Base-by-base conservation (phyloP, 1,139 yeast species). In the Williopsis jadinii region DNA sequence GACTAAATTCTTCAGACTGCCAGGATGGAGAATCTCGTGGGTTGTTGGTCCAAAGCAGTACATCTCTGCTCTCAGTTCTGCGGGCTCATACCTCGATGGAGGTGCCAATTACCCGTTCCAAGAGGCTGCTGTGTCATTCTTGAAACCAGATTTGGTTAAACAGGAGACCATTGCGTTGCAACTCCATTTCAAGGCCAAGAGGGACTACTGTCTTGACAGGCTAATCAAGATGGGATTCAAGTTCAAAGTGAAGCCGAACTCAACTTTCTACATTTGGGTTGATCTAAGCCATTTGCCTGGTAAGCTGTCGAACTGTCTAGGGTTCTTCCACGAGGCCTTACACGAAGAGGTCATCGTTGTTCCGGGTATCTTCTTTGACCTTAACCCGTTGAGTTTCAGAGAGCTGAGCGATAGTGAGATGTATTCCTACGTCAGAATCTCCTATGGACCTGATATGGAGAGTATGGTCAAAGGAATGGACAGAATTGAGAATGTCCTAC, bases 11-110 rank as follows among this genome's bases (percentile, higher is more conserved):
- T 78, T 78, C 61, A 67, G 85, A 49, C 66, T 78, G 41, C 84
- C 85, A 3, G 85, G 85, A 2, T 78, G 84, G 84, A 69, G 85
- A 61, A 75, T 75, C 13, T 77, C 84, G 53, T 78, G 85, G 85
- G 67, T 78, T 44, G 63, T 78, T 45, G 85, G 85, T 0, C 85
- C 85, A 12, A 81, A 77, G 55, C 77, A 75, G 41, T 78, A 78
- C 54, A 74, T 78, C 51, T 66, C 64, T 41, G 77, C 81, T 3
- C 66, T 78, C 49, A 69, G 79, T 40, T 73, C 80, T 36, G 81
- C 83, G 3, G 85, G 84, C 0, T 77, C 84, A 1, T 78, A 67
- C 51, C 63, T 78, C 48, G 85, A 78, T 49, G 85, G 85, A 43
- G 85, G 85, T 13, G 68, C 80, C 26, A 78, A 77, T 54, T 76